Evolutionary conservation across 805 yeast genomes (phyloP).

Genomic region (Zygotorulaspora danielsina): DNA sequence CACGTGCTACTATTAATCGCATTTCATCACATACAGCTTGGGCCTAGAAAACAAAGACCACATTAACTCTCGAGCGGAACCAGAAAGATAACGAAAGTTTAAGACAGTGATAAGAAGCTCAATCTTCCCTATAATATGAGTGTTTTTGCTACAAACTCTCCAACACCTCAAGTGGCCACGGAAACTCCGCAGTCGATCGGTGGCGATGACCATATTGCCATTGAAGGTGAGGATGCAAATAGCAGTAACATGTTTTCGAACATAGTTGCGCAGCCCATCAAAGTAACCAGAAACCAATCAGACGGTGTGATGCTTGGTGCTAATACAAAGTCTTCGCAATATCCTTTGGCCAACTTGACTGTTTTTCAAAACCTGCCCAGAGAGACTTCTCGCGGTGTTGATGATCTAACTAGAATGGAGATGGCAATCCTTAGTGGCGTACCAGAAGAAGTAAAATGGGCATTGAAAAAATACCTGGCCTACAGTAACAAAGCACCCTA

Average conservation of each 20-base stretch:
- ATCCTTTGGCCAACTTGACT: conserved; percentile 30
- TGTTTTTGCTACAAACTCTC: conserved; percentile 14
- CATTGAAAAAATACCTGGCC: conserved; percentile 44
- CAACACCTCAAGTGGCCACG: conserved; percentile 13
- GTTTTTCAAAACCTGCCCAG: conserved; percentile 34
- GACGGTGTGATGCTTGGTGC: conserved; percentile 21
- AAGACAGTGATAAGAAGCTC: too few relatives aligned
- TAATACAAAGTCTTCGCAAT: conserved; percentile 24
- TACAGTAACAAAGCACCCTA: conserved; percentile 46
- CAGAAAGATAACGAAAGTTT: too few relatives aligned
- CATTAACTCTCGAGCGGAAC: too few relatives aligned
- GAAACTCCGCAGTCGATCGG: conserved; percentile 8
- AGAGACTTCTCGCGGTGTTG: conserved; percentile 50
- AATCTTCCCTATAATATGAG: too few relatives aligned
- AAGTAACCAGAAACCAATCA: conserved; percentile 30
- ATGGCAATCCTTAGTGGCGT: conserved; percentile 67
- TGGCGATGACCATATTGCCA: conserved; percentile 7
- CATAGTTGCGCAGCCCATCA: conserved; percentile 29
- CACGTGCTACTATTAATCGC: too few relatives aligned
- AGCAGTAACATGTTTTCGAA: conserved; percentile 22
- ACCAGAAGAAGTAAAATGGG: conserved; percentile 66
- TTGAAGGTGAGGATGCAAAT: conserved; percentile 9
- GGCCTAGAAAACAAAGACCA: too few relatives aligned
- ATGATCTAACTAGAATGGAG: conserved; percentile 58
- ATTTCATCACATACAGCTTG: too few relatives aligned